Evolutionary conservation across 306 rosid genomes (phyloP), one percentile per base, ranked within the genome.

Genomic region (Pueraria montana): DNA sequence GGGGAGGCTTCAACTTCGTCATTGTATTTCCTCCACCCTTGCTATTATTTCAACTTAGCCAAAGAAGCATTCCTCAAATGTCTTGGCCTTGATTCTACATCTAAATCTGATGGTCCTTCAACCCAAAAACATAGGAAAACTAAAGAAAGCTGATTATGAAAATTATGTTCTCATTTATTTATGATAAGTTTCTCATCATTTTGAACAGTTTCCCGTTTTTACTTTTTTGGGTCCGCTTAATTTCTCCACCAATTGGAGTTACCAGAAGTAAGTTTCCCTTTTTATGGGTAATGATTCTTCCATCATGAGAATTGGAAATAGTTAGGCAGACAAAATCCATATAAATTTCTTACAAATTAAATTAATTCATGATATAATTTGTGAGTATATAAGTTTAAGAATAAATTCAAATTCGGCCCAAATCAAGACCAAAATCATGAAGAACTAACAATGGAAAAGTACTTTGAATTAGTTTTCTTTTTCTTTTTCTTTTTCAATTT

Each of bases 41-140:
- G 98, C 83, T 55, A 89, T 79, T 93, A 87, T 89, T 87, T 92
- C 70, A 90, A 84, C 66, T 84, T 91, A 27, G 99, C 91, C 1
- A 92, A 81, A 82, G 38, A 84, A 34, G 97, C 96, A 48, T 91
- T 93, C 82, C 93, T 95, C 74, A 95, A 87, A 65, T 95, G 99
- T 85, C 61, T 95, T 42, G 99, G 99, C 11, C 72, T 93, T 1
- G 98, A 92, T 80, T 80, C 86, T 52, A 26, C 82, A 21, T 46
- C 86, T 26, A 95, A 91, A 43, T 52, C 84, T 13, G 98, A 93
- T 45, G 74, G 6, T 50, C 71, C 83, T 66, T 77, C 94, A 18
- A 46, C 70, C 72, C 83, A 78, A 52, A 86, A 45, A 36, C 78
- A 69, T 83, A 87, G 81, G 81, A 89, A 68, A 79, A 82, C 75